Percentiles rank a stretch among this genome's conserved stretches.
These are phyloP conservation scores for Melocanna baccifera DNA, from an alignment of 176 grass and related monocot species.

Conservation along the genomic window DNA sequence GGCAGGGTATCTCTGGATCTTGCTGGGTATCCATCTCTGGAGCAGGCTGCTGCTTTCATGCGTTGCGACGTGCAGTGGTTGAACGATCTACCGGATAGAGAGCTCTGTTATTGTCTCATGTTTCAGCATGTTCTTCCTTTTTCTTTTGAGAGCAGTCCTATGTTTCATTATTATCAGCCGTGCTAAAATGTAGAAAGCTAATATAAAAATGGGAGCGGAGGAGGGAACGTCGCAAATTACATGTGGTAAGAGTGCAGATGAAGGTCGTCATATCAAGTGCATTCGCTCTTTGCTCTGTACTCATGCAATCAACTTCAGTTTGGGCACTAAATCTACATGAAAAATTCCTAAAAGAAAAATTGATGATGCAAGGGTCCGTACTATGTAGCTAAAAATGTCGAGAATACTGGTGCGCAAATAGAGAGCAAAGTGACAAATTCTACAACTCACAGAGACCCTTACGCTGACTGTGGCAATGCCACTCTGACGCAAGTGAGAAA, in stretches of 20 bases:
- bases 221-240: no score
- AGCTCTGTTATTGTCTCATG: background rate
- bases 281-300: no score
- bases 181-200: no score
- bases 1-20: no score
- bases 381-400: no score
- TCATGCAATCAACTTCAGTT: no score
- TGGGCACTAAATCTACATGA: no score
- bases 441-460: background rate
- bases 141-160: background rate
- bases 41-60: background rate
- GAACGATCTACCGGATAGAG: background rate
- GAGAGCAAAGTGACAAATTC: background rate
- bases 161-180: background rate
- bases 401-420: background rate
- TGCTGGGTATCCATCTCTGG: conserved; percentile 22
- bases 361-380: no score
- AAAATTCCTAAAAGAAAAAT: no score
- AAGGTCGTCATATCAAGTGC: no score
- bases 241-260: no score
- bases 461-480: background rate
- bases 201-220: no score
- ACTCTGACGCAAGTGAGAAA: background rate
- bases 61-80: background rate
- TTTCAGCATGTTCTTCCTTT: background rate